Conservation (phyloP, 805 yeast species). For the Kuraishia cidri region DNA sequence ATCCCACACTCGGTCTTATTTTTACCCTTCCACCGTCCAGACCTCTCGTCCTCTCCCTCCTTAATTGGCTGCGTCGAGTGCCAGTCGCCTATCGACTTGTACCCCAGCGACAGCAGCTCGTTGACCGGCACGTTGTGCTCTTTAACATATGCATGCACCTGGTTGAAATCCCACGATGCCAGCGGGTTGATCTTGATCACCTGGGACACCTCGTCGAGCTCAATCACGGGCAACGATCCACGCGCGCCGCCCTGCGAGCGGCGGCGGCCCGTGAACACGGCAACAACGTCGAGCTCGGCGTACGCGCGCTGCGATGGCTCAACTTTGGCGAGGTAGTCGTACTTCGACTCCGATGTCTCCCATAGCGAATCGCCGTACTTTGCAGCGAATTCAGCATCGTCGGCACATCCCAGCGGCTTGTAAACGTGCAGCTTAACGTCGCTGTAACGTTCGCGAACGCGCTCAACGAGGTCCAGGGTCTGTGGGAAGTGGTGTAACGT, state of each 20-base stretch:
- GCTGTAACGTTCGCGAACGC: constrained; percentile 49
- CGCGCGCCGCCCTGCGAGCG: constrained; percentile 86
- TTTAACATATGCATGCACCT: constrained; percentile 64
- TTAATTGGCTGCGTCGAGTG: constrained; percentile 86
- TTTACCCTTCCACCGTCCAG: constrained; percentile 96
- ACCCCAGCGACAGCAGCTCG: constrained; percentile 74
- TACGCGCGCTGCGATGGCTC: constrained; percentile 90
- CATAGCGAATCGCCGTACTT: constrained; percentile 73
- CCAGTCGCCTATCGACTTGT: constrained; percentile 90
- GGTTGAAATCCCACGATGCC: constrained; percentile 70
- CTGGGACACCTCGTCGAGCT: constrained; percentile 60
- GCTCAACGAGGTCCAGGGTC: constrained; percentile 65
- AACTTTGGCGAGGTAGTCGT: constrained; percentile 84
- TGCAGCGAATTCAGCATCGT: constrained; percentile 54
- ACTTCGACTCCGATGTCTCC: constrained; percentile 73
- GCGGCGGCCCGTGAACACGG: constrained; percentile 89
- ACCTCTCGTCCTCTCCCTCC: constrained; percentile 91
- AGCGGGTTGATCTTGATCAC: constrained; percentile 85
- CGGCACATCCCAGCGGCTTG: constrained; percentile 49
- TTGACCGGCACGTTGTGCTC: constrained; percentile 76
- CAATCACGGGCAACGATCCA: constrained; percentile 61
- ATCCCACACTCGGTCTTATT: constrained; percentile 94
- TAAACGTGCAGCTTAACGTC: constrained; percentile 48
- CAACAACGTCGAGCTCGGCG: constrained; percentile 59
- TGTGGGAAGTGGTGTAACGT: constrained; percentile 95